Conservation (phyloP, 1,284 basidiomycete genomes). For the Leccinum pallidistipes region DNA sequence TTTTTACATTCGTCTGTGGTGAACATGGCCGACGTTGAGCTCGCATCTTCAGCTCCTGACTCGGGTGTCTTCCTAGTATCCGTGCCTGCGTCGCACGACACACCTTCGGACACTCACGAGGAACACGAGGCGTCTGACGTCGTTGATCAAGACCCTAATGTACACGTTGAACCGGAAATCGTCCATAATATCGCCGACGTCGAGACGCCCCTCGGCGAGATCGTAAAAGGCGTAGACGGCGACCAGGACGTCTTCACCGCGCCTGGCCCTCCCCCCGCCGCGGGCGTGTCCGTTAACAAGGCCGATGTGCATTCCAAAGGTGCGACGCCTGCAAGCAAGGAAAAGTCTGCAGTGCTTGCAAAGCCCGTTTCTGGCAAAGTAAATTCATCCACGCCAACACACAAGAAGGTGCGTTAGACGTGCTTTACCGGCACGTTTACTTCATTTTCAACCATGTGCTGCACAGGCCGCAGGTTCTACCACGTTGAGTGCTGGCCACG, state of each 20-base stretch:
- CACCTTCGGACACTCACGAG: constrained; percentile 37
- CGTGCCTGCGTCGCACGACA: constrained; percentile 26
- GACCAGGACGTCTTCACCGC: constrained; percentile 18
- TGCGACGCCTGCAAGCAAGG: constrained; percentile 41
- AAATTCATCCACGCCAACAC: constrained; percentile 50
- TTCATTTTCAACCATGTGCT: constrained; percentile 31
- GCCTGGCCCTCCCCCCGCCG: constrained; percentile 11
- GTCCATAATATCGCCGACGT: constrained; percentile 24
- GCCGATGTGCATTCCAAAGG: constrained; percentile 25
- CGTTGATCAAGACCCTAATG: constrained; percentile 32
- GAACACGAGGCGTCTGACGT: constrained; percentile 54
- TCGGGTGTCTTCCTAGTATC: constrained; percentile 21
- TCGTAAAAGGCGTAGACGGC: constrained; percentile 12
- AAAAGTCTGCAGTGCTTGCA: constrained; percentile 30
- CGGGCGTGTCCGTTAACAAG: constrained; percentile 28
- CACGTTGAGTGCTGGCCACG: constrained; percentile 60
- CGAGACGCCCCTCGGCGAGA: constrained; percentile 19
- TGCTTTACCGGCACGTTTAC: constrained; percentile 22
- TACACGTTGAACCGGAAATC: constrained; percentile 30
- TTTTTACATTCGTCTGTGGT: constrained; percentile 4
- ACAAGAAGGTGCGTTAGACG: constrained; percentile 59
- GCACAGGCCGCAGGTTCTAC: constrained; percentile 64
- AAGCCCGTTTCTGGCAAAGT: constrained; percentile 25
- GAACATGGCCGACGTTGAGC: constrained; percentile 48
- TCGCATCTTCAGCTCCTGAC: constrained; percentile 21